Evolutionary conservation across 2,329 filamentous ascomycete species (phyloP).

Genomic region (Ophiostoma montium): DNA sequence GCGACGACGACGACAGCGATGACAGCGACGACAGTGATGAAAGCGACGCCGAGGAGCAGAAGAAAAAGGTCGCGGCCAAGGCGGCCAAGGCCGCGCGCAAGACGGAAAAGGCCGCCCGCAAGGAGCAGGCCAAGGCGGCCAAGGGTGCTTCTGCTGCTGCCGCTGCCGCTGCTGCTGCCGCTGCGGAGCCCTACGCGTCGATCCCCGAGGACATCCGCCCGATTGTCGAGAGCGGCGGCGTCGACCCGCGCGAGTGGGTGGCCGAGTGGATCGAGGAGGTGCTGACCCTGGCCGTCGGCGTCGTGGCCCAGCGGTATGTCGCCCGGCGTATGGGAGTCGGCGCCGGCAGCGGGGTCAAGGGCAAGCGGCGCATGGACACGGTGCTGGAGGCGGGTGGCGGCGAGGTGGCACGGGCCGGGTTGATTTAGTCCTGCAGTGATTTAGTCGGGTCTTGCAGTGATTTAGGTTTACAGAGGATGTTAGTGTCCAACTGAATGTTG

Average conservation of each 20-base stretch:
- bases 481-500: too few relatives aligned
- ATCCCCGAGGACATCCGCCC: conserved; percentile 75
- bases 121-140: neutral
- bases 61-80: neutral
- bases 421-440: conserved; percentile 24
- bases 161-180: neutral
- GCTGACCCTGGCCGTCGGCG: conserved; percentile 60
- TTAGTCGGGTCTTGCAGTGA: too few relatives aligned
- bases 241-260: conserved; percentile 94
- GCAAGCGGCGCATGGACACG: conserved; percentile 45
- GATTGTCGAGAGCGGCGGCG: conserved; percentile 59
- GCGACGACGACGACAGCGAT: neutral
- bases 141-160: too few relatives aligned
- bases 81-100: neutral
- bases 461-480: too few relatives aligned
- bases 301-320: conserved; percentile 90
- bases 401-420: conserved; percentile 44
- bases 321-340: conserved; percentile 92
- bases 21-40: neutral
- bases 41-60: neutral
- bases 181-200: conserved; percentile 11
- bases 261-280: conserved; percentile 93
- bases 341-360: conserved; percentile 52
- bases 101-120: neutral
- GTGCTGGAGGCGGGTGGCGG: conserved; percentile 42